Evolutionary conservation across 345 rosid species (phyloP), one percentile per base, ranked within the genome.

Genomic region (Eucalyptus globulus): DNA sequence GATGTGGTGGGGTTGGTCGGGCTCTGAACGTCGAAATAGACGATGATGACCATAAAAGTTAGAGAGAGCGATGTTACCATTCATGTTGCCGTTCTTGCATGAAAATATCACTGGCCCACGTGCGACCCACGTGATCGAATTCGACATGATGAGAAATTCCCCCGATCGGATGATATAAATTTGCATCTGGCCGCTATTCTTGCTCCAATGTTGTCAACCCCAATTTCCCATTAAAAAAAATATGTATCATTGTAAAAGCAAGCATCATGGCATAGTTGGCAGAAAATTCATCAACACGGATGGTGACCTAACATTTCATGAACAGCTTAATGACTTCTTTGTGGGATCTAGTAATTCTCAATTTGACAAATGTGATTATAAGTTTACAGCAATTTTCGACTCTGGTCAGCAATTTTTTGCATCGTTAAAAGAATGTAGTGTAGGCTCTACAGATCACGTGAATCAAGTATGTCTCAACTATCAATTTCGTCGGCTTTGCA

Each of bases 401-500:
- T 60, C 31, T 60, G 15, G 67, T 29, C 31, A 27, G 31, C 16
- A 27, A 60, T 27, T 60, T 27, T 60, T 60, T 13, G 31, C 69
- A 27, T 60, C 29, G 0, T 60, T 60, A 60, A 60, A 26, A 60
- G 67, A 12, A 27, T 13, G 67, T 29, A 0, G n/a, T 3, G 31
- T 24, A 1, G 62, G 29, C 11, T 56, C 62, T 9, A 56, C 1
- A 27, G 5, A 27, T 6, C 0, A 27, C 2, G 67, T 60, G 67
- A 27, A 60, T 60, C 67, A 26, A 60, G 31, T 4, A 12, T 27
- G 31, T 60, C 31, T 60, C 0, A 2, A 60, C 4, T 60, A 27
- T 60, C 15, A 11, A 60, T 60, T 60, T 12, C 8, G 15, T 60
- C 0, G 9, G 69, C 31, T 60, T 0, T 27, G 31, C n/a, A 26